Percentiles rank a stretch among this genome's conserved stretches.
These are phyloP conservation scores for Silene noctiflora DNA, from an alignment of 179 eudicot species.

Conservation along the genomic window DNA sequence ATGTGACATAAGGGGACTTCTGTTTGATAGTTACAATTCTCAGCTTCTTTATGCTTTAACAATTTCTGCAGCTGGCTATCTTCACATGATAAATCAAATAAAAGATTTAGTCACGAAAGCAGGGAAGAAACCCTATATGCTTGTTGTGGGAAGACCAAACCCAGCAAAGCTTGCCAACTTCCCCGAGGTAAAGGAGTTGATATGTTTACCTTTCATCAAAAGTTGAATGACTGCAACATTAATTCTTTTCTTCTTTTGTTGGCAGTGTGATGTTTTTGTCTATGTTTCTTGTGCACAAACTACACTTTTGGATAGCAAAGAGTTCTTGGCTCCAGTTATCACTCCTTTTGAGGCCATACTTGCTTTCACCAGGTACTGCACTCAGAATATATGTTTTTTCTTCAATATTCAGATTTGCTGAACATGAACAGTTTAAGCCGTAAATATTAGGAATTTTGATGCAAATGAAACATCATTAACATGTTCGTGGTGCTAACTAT, in stretches of 20 bases:
- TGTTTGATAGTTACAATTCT: not conserved
- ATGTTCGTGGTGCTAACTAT: not conserved
- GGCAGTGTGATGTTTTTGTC: conserved; percentile 92
- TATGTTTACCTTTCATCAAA: not conserved
- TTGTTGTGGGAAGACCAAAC: conserved; percentile 89
- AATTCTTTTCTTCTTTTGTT: conserved; percentile 10
- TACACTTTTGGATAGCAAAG: conserved; percentile 95
- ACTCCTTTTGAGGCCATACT: conserved; percentile 91
- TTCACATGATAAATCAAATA: conserved; percentile 79
- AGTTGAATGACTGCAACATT: not conserved
- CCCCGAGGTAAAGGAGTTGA: conserved; percentile 69
- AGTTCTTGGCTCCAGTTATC: conserved; percentile 92
- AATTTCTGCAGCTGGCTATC: conserved; percentile 81
- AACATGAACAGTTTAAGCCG: not conserved
- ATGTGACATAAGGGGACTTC: not conserved
- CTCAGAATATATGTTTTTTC: not conserved
- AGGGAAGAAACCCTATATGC: conserved; percentile 77
- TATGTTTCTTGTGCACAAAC: conserved; percentile 95
- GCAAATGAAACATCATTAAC: not conserved
- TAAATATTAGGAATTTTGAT: not conserved
- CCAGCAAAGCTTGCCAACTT: conserved; percentile 98
- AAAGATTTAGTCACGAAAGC: conserved; percentile 68
- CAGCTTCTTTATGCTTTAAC: not conserved
- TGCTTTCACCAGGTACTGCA: conserved; percentile 74
- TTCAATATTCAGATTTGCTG: not conserved